Evolutionary conservation across 2,329 filamentous ascomycete species (phyloP).

Genomic region (Clonostachys chloroleuca): DNA sequence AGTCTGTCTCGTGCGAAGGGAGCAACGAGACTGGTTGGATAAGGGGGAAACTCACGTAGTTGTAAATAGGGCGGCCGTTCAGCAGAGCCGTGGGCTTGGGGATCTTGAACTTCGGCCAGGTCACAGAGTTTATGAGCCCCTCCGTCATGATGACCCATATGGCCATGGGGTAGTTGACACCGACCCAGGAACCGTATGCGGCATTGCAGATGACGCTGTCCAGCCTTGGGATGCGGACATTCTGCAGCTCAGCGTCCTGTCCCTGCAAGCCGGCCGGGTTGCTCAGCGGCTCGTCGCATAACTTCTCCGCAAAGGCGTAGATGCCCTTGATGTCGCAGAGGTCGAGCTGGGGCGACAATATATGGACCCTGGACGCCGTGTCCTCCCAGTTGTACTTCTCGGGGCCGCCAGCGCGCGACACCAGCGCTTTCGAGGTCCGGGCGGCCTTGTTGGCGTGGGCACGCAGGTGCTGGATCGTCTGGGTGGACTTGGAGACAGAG

Average conservation of each 20-base stretch:
- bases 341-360: conserved; percentile 55
- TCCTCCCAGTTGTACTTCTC: conserved; percentile 23
- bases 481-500: conserved; percentile 65
- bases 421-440: conserved; percentile 27
- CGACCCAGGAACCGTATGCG: conserved; percentile 81
- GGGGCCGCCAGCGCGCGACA: conserved; percentile 23
- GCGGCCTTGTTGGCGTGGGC: conserved; percentile 47
- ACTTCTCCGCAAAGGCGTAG: conserved; percentile 38
- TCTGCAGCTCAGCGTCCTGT: conserved; percentile 15
- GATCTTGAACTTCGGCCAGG: conserved; percentile 76
- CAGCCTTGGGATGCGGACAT: conserved; percentile 60
- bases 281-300: conserved; percentile 37
- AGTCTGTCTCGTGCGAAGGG: background rate
- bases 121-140: conserved; percentile 63
- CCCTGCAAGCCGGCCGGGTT: conserved; percentile 32
- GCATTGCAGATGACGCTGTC: conserved; percentile 84
- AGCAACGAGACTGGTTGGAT: background rate
- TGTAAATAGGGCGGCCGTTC: conserved; percentile 26
- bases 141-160: conserved; percentile 46
- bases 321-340: conserved; percentile 53
- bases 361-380: conserved; percentile 47
- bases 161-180: conserved; percentile 65
- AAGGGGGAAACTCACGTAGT: conserved; percentile 19
- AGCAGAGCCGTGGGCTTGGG: conserved; percentile 43
- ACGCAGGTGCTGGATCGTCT: conserved; percentile 63